Evolutionary conservation across 1,139 yeast species (phyloP).

Genomic region (Hyphopichia wangnamkhiaoensis): DNA sequence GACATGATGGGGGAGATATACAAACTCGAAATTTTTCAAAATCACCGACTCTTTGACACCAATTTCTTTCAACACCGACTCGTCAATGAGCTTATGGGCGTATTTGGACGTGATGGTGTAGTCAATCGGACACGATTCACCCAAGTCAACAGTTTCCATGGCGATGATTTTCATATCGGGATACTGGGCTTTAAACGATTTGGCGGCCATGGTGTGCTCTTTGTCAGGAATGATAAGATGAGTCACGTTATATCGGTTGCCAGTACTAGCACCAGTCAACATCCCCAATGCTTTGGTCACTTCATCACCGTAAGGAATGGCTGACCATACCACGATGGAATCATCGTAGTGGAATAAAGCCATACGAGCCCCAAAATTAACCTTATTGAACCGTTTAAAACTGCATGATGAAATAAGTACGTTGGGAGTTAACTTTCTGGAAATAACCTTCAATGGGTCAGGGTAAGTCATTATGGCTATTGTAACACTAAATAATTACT

Average conservation of each 20-base stretch:
- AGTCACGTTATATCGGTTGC: constrained; percentile 31
- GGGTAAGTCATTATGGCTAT: constrained; percentile 24
- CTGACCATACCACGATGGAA: constrained; percentile 55
- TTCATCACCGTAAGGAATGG: constrained; percentile 57
- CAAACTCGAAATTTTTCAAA: constrained; percentile 49
- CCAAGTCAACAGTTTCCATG: constrained; percentile 38
- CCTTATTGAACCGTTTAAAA: constrained; percentile 38
- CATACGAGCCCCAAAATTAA: constrained; percentile 65
- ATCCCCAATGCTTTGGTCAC: constrained; percentile 40
- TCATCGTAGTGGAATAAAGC: constrained; percentile 44
- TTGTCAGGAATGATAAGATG: constrained; percentile 53
- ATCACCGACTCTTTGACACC: constrained; percentile 30
- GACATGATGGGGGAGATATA: constrained; percentile 53
- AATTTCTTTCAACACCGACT: constrained; percentile 20
- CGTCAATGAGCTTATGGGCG: constrained; percentile 30
- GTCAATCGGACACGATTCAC: constrained; percentile 34
- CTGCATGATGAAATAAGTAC: constrained; percentile 52
- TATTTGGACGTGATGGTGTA: constrained; percentile 26
- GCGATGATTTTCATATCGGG: constrained; percentile 55
- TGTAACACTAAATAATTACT: too few species aligned
- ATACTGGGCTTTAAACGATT: constrained; percentile 47
- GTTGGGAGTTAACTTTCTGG: constrained; percentile 46
- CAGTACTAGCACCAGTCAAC: constrained; percentile 33
- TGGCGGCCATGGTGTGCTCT: constrained; percentile 60
- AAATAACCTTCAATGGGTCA: constrained; percentile 34